Evolutionary conservation across 1,139 yeast species (phyloP).

Genomic region (Trichomonascaceae sp.): DNA sequence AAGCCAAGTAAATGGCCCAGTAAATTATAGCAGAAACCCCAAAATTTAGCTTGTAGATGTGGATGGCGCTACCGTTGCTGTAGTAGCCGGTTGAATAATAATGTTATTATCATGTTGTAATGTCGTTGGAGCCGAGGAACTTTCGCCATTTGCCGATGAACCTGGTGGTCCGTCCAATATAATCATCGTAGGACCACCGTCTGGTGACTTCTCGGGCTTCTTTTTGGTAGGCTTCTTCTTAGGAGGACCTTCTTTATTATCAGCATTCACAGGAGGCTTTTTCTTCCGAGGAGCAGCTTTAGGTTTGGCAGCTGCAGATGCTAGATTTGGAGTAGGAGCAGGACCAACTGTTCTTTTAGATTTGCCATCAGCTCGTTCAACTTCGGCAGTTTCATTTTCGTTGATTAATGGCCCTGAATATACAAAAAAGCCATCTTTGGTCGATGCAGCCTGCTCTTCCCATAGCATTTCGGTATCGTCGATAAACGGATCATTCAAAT

Average conservation of each 20-base stretch:
- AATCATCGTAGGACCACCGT: background rate
- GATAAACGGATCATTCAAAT: slow-evolving; percentile 88
- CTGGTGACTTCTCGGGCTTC: slow-evolving; percentile 3
- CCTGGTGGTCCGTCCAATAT: background rate
- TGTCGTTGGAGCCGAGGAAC: slow-evolving; percentile 1
- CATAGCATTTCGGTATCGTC: slow-evolving; percentile 89
- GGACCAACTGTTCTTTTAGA: slow-evolving; percentile 28
- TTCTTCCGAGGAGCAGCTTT: slow-evolving; percentile 11
- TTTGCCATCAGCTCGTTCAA: slow-evolving; percentile 39
- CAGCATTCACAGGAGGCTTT: slow-evolving; percentile 9
- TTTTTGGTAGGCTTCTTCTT: slow-evolving; percentile 8
- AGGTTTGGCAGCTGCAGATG: slow-evolving; percentile 9
- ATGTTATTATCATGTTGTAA: background rate
- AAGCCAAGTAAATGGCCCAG: background rate
- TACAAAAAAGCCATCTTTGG: slow-evolving; percentile 94
- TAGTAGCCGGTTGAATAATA: background rate
- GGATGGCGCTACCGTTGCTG: background rate
- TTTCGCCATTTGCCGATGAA: slow-evolving; percentile 1
- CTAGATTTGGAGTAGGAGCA: slow-evolving; percentile 4
- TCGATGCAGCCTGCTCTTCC: slow-evolving; percentile 90
- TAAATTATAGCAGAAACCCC: no score
- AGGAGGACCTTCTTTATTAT: slow-evolving; percentile 14
- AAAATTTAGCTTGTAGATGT: background rate
- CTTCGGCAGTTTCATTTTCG: slow-evolving; percentile 41
- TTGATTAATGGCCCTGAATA: slow-evolving; percentile 90